These are phyloP conservation scores for Lachnellula subtilissima DNA, from an alignment of 2,329 filamentous ascomycete genomes.

Conservation along the genomic window DNA sequence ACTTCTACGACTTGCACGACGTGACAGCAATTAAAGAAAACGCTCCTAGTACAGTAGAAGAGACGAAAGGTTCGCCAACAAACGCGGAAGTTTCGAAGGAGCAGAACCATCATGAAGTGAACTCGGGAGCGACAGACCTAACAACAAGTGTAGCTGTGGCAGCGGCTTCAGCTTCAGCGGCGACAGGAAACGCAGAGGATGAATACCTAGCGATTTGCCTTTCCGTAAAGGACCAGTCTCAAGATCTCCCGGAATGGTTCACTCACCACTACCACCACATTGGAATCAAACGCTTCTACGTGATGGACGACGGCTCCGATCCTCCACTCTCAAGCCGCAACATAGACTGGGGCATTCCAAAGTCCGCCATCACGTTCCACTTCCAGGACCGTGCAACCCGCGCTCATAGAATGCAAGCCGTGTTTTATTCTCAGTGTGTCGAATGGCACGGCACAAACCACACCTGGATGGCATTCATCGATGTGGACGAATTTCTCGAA, in stretches of 20 bases:
- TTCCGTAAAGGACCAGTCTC: slow-evolving; percentile 19
- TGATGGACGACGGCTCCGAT: slow-evolving; percentile 27
- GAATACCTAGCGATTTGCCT: slow-evolving; percentile 27
- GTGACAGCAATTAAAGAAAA: not conserved
- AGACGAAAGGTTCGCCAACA: not conserved
- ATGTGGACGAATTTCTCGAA: slow-evolving; percentile 29
- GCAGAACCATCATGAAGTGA: not conserved
- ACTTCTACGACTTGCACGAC: not conserved
- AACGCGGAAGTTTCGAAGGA: not conserved
- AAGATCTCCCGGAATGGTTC: slow-evolving; percentile 24
- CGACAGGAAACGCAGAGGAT: not conserved
- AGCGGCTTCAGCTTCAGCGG: not conserved
- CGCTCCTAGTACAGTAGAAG: not conserved
- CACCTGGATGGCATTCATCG: slow-evolving; percentile 33
- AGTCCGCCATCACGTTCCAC: slow-evolving; percentile 20
- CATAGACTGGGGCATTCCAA: slow-evolving; percentile 19
- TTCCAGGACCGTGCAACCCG: slow-evolving; percentile 15
- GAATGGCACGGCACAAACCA: slow-evolving; percentile 23
- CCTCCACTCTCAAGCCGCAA: slow-evolving; percentile 20
- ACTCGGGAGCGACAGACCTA: not conserved
- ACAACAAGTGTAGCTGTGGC: not conserved
- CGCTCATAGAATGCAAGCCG: slow-evolving; percentile 12
- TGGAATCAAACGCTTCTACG: slow-evolving; percentile 25
- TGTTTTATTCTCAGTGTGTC: slow-evolving; percentile 22
- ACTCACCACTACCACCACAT: slow-evolving; percentile 27